phyloP scores from a whole-genome alignment of 192 early-diverging fungal genomes.

The Backusella tarrabulga region DNA sequence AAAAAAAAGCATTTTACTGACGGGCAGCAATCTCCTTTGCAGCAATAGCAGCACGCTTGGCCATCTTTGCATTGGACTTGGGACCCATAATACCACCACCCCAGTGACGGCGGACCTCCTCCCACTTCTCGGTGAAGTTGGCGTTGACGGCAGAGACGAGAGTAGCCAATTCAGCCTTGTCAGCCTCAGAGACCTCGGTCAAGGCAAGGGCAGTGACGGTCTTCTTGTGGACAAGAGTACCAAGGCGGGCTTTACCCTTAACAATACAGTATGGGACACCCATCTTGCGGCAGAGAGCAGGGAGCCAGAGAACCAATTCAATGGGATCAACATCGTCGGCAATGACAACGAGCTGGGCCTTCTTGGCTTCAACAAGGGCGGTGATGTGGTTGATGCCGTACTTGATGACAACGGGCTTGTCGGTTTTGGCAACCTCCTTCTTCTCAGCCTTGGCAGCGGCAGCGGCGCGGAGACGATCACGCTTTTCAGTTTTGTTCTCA shows the following conservation, averaged over 20 bases:
- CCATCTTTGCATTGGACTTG: constrained; percentile 85
- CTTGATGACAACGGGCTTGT: constrained; percentile 97
- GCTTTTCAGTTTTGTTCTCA: constrained; percentile 97
- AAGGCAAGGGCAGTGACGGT: constrained; percentile 96
- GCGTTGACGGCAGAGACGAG: constrained; percentile 89
- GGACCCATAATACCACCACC: constrained; percentile 98
- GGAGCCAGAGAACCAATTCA: constrained; percentile 98
- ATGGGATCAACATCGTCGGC: constrained; percentile 99
- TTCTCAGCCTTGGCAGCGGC: constrained; percentile 87
- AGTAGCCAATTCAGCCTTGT: constrained; percentile 88
- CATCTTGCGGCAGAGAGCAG: constrained; percentile 99
- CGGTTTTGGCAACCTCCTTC: constrained; percentile 77
- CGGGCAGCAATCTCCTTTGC: constrained; percentile 44
- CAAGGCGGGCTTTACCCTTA: constrained; percentile 98
- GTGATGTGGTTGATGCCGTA: constrained; percentile 99
- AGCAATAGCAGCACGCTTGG: constrained; percentile 67
- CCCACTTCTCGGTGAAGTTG: constrained; percentile 95
- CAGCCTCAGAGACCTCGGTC: constrained; percentile 91
- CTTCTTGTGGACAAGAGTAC: constrained; percentile 99
- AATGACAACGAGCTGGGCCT: constrained; percentile 98
- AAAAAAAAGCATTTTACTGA: constrained; percentile 23
- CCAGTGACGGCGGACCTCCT: constrained; percentile 89
- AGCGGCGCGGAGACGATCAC: constrained; percentile 81
- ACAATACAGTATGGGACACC: constrained; percentile 99
- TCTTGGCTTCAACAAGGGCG: constrained; percentile 97